These are phyloP conservation scores for Rhypophila decipiens DNA, from an alignment of 495 filamentous ascomycete genomes.

Conservation along the genomic window DNA sequence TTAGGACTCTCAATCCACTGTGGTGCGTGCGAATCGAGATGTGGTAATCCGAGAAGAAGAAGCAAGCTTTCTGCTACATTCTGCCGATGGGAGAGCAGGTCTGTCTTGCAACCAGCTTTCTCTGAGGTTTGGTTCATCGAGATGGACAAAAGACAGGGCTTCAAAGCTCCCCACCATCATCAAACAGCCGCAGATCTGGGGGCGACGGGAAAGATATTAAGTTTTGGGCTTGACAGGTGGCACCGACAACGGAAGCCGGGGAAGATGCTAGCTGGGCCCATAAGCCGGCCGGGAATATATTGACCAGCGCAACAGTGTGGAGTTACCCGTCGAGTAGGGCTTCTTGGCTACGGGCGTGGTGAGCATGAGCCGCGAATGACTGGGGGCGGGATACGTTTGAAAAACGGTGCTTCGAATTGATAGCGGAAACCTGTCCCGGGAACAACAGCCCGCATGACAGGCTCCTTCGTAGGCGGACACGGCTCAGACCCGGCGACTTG, in stretches of 20 bases:
- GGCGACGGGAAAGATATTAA: not conserved
- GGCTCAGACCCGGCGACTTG: not conserved
- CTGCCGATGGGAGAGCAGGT: too few species aligned
- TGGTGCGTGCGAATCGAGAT: too few species aligned
- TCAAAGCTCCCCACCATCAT: not conserved
- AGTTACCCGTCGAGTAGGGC: too few species aligned
- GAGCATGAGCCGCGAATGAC: too few species aligned
- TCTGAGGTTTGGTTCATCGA: too few species aligned
- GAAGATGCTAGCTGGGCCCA: not conserved
- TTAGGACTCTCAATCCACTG: not conserved
- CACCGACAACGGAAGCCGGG: not conserved
- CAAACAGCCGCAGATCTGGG: conserved; percentile 8
- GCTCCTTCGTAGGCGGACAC: not conserved
- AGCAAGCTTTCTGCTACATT: too few species aligned
- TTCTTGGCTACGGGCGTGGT: too few species aligned
- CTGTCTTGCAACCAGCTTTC: too few species aligned
- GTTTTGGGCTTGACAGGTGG: conserved; percentile 4
- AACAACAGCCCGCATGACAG: not conserved
- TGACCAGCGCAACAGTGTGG: not conserved
- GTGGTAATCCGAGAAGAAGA: too few species aligned
- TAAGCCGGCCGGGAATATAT: not conserved
- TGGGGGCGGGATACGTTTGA: too few species aligned
- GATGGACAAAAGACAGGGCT: too few species aligned
- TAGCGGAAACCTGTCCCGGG: not conserved
- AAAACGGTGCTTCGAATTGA: too few species aligned